phyloP scores from a whole-genome alignment of 306 rosid species.

The Echinosophora koreensis region DNA sequence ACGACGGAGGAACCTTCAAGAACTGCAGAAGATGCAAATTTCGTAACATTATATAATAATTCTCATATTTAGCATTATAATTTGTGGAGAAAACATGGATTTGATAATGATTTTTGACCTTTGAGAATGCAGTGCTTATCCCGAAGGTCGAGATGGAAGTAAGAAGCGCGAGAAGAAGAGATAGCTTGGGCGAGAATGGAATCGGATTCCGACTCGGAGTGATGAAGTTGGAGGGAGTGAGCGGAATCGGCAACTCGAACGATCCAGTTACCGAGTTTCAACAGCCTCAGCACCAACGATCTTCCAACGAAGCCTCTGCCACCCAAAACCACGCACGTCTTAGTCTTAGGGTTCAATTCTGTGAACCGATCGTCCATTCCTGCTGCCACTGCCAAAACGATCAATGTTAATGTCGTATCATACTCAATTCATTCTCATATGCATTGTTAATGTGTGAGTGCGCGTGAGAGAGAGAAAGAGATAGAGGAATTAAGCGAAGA shows the following conservation, averaged over 20 bases:
- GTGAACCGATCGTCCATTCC: conserved; percentile 65
- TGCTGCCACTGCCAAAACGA: conserved; percentile 39
- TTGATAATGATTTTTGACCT: conserved; percentile 48
- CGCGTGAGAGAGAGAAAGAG: not conserved
- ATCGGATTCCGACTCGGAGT: conserved; percentile 59
- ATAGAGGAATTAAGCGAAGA: not conserved
- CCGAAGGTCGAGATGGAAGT: conserved; percentile 65
- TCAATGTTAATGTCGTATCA: conserved; percentile 30
- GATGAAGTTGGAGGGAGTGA: conserved; percentile 59
- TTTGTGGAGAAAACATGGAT: not conserved
- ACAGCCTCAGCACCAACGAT: conserved; percentile 69
- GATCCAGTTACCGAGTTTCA: conserved; percentile 73
- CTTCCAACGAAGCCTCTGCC: conserved; percentile 82
- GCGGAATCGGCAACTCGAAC: conserved; percentile 86
- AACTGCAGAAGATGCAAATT: conserved; percentile 59
- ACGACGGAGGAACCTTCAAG: conserved; percentile 83
- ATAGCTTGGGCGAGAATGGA: conserved; percentile 65
- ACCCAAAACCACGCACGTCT: conserved; percentile 84
- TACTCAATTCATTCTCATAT: not conserved
- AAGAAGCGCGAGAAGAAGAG: conserved; percentile 76
- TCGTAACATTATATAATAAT: not conserved
- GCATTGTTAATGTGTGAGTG: not conserved
- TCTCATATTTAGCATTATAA: too few species aligned
- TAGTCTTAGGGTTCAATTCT: conserved; percentile 63
- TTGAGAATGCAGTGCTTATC: conserved; percentile 57